Evolutionary conservation across 2,329 filamentous ascomycete genomes (phyloP).

Genomic region (Lecanicillium sp.): DNA sequence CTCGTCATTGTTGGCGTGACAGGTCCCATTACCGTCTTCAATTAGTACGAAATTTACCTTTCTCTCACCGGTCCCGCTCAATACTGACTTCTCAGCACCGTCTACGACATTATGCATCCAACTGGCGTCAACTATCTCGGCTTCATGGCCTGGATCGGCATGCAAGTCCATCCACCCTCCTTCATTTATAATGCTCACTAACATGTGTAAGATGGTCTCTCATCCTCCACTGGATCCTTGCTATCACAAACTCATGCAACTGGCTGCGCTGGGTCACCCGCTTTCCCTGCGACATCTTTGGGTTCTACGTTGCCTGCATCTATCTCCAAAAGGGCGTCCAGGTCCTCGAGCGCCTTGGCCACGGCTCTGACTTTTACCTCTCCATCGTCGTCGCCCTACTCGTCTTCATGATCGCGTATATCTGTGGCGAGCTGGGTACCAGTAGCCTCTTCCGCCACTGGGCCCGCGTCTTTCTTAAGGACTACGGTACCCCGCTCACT

Average conservation of each 20-base stretch:
- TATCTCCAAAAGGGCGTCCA: constrained; percentile 89
- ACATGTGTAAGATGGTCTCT: constrained; percentile 62
- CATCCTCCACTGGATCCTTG: constrained; percentile 77
- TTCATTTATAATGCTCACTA: neutral
- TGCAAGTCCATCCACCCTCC: constrained; percentile 42
- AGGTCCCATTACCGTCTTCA: constrained; percentile 89
- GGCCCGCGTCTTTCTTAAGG: constrained; percentile 76
- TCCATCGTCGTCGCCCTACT: constrained; percentile 71
- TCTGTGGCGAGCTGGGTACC: constrained; percentile 64
- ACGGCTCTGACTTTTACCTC: constrained; percentile 64
- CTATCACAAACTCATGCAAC: constrained; percentile 81
- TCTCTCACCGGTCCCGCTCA: constrained; percentile 10
- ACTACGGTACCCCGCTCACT: constrained; percentile 80
- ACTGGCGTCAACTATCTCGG: constrained; percentile 75
- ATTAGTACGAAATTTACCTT: constrained; percentile 60
- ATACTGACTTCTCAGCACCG: constrained; percentile 47
- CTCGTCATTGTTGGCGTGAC: constrained; percentile 85
- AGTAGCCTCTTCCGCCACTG: constrained; percentile 69
- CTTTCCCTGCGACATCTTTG: constrained; percentile 90
- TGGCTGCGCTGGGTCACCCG: constrained; percentile 82
- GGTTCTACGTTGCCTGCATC: constrained; percentile 88
- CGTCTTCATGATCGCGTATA: constrained; percentile 70
- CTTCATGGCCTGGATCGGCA: constrained; percentile 88
- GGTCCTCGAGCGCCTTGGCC: constrained; percentile 70
- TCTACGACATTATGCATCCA: constrained; percentile 79